phyloP scores from a whole-genome alignment of 352 stramenopile species.

The Phytophthora idaei region DNA sequence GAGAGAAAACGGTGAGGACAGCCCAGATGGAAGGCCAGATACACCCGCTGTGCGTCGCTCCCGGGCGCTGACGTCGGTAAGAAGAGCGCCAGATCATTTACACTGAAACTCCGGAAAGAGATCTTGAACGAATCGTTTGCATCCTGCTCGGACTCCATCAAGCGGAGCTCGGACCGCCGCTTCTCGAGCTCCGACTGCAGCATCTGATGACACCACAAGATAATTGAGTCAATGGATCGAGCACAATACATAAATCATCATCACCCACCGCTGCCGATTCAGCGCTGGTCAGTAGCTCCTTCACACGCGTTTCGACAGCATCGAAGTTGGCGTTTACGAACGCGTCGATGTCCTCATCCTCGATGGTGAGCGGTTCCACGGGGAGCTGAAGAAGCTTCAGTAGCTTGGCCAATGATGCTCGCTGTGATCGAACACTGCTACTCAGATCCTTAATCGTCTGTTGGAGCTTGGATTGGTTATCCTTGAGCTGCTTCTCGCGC shows the following conservation, averaged over 20 bases:
- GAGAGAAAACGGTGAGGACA: conserved; percentile 88
- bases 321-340: conserved; percentile 55
- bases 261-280: conserved; percentile 64
- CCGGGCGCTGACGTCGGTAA: conserved; percentile 81
- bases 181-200: conserved; percentile 62
- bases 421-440: conserved; percentile 55
- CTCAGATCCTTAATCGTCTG: conserved; percentile 66
- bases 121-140: conserved; percentile 82
- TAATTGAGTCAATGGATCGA: not conserved
- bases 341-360: conserved; percentile 47
- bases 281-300: conserved; percentile 55
- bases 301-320: conserved; percentile 58
- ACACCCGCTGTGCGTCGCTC: conserved; percentile 78
- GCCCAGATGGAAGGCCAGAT: conserved; percentile 86
- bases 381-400: conserved; percentile 60
- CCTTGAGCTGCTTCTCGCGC: conserved; percentile 65
- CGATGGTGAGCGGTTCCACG: conserved; percentile 19
- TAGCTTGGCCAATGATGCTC: conserved; percentile 59
- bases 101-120: conserved; percentile 82
- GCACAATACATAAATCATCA: not conserved
- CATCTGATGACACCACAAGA: conserved; percentile 30
- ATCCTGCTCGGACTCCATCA: conserved; percentile 66
- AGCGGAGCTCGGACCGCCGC: conserved; percentile 62
- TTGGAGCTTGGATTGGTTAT: conserved; percentile 70
- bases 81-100: conserved; percentile 86